Evolutionary conservation across 2,329 filamentous ascomycete genomes (phyloP), one percentile per base, ranked within the genome.

Genomic region (Exophiala sideris): DNA sequence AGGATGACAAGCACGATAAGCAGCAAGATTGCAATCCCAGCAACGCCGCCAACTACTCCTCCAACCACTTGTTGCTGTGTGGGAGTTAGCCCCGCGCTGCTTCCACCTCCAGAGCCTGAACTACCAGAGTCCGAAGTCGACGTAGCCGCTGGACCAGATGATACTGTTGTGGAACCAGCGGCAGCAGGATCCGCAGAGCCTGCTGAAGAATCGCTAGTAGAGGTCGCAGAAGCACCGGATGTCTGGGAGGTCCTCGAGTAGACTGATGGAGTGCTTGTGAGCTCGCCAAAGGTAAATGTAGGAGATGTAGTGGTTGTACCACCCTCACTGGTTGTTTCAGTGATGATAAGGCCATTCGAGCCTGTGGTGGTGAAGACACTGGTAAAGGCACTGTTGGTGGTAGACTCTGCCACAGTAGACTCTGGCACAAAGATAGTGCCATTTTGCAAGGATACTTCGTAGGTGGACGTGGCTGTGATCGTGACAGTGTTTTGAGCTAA

Each of bases 21-120:
- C 7, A 80, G 63, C 6, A 82, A 64, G 6, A 82, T 65, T 10
- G 80, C 77, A 33, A 80, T 64, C 24, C 81, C 83, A 33, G 81
- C 81, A 46, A 84, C 74, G 42, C 82, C 82, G 12, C 83, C 83
- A 21, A 86, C 74, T n/a, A 85, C 79, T 44, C 81, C 82, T 6
- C 83, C 83, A 16, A 84, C 80, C 3, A 85, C 77, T 54, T 75
- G 12, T 77, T 76, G 20, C 79, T 81, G 41, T 73, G 68, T 32
- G 65, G 64, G 62, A 4, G 54, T 60, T 11, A 64, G 35, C 11
- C 57, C 48, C 24, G 59, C 41, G 14, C 59, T 45, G 21, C 48
- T 36, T 21, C 41, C 42, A 40, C 67, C 64, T 29, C 57, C 64
- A 16, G 52, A 62, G 34, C 57, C 55, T 14, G 57, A 57, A 21